Evolutionary conservation across 768 basidiomycete genomes (phyloP).

Genomic region (Crepidotus variabilis): DNA sequence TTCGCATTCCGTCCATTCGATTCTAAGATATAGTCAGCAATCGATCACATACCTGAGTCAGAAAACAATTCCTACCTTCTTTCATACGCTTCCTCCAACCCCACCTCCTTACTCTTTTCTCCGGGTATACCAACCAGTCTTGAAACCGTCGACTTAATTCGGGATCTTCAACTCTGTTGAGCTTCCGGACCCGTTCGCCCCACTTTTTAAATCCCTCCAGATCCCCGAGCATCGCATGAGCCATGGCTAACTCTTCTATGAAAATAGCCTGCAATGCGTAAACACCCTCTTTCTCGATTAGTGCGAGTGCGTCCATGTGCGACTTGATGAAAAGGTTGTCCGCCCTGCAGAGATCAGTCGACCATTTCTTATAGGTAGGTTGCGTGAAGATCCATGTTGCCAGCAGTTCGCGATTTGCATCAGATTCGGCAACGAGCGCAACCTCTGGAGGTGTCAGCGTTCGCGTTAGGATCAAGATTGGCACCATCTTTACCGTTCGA

Average conservation of each 20-base stretch:
- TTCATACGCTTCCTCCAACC: slow-evolving; percentile 38
- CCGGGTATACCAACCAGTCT: slow-evolving; percentile 29
- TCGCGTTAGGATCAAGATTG: background rate
- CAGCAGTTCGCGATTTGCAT: slow-evolving; percentile 28
- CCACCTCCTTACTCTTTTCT: slow-evolving; percentile 31
- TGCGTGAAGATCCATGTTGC: slow-evolving; percentile 32
- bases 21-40: background rate
- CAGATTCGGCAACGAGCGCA: slow-evolving; percentile 22
- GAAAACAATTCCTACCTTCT: slow-evolving; percentile 23
- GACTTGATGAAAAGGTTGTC: slow-evolving; percentile 37
- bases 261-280: slow-evolving; percentile 36
- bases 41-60: background rate
- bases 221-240: slow-evolving; percentile 38
- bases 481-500: too few species aligned
- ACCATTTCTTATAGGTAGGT: slow-evolving; percentile 38
- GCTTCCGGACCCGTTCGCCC: slow-evolving; percentile 23
- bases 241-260: slow-evolving; percentile 39
- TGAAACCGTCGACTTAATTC: background rate
- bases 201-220: slow-evolving; percentile 30
- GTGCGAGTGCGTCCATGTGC: slow-evolving; percentile 32
- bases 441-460: background rate
- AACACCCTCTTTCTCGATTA: slow-evolving; percentile 39
- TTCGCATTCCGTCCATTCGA: background rate
- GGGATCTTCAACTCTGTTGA: slow-evolving; percentile 24
- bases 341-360: slow-evolving; percentile 33